Conservation (phyloP, 495 filamentous ascomycete genomes). For the Xylaria longipes region DNA sequence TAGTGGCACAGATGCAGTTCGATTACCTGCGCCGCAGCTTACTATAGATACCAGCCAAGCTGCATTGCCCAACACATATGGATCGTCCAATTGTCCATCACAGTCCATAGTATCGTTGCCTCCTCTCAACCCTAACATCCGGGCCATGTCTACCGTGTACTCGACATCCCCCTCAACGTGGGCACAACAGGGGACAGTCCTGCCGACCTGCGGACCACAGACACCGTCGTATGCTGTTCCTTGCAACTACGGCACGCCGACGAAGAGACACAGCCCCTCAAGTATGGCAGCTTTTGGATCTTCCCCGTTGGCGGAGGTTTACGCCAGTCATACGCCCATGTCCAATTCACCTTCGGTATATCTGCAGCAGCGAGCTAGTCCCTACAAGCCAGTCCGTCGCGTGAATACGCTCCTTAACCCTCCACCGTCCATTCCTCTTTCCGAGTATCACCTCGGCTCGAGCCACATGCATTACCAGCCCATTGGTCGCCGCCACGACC, state of each 20-base stretch:
- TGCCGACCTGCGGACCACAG: constrained; percentile 45
- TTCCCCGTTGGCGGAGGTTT: constrained; percentile 58
- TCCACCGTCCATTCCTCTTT: constrained; percentile 78
- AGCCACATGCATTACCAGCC: constrained; percentile 97
- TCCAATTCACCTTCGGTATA: constrained; percentile 64
- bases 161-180: constrained; percentile 41
- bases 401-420: constrained; percentile 90
- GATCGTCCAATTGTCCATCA: constrained; percentile 39
- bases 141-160: constrained; percentile 60
- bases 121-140: constrained; percentile 49
- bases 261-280: constrained; percentile 47
- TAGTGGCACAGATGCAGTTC: constrained; percentile 33
- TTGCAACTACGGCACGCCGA: constrained; percentile 50
- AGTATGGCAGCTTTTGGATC: constrained; percentile 46
- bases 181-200: constrained; percentile 36
- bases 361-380: constrained; percentile 72
- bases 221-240: constrained; percentile 36
- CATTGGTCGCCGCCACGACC: constrained; percentile 77
- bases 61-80: constrained; percentile 27
- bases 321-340: constrained; percentile 60
- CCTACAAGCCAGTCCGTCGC: constrained; percentile 87
- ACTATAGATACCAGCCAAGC: constrained; percentile 50
- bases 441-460: constrained; percentile 71
- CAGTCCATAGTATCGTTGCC: constrained; percentile 52
- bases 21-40: constrained; percentile 50